Base-by-base conservation (phyloP, 2,329 filamentous ascomycete species). In the Chaetomiaceae sp. region DNA sequence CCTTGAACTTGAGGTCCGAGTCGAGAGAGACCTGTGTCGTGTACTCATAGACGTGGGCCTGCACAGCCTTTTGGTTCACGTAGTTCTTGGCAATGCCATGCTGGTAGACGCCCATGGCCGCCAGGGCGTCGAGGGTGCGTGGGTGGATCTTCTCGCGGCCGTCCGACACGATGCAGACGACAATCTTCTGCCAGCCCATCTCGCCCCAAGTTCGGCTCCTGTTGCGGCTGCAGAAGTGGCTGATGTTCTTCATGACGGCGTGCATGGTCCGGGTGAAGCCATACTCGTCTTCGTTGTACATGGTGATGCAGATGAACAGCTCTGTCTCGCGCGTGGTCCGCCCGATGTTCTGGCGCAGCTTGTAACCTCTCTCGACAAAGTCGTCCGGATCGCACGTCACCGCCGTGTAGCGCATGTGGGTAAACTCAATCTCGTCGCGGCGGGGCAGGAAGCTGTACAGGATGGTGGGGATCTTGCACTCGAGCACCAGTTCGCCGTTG, bases 261-360 rank as follows among this genome's bases (percentile, higher is more conserved):
- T 97, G 89, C 92, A 99, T 97, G 1, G 93, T 99, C 41, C 93
- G 83, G 6, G 93, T 96, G 62, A 99, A 99, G 65, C 90, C 83
- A 62, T 96, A 89, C 66, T 97, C 93, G 69, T 96, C 88, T 70
- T 99, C 93, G 69, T 99, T 99, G 74, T 96, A 97, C 93, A 97
- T 97, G 61, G 93, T 99, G 55, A 99, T 77, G 66, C 91, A 96
- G 62, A 99, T 95, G 67, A 97, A 93, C 7, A 99, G 74, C 69
- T 99, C 93, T 0, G 92, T 97, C 68, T 97, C 91, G 56, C 93
- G 83, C 23, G 84, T 75, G 1, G 88, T 95, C 51, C 75, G 79
- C 40, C 90, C 90, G 54, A 96, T 89, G 64, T 88, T 89, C 69
- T 97, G 93, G 48, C 93, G 86, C 62, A 99, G 73, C 65, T 95